Evolutionary conservation across 2,329 filamentous ascomycete genomes (phyloP), one percentile per base, ranked within the genome.

Genomic region (Xylariales sp.): DNA sequence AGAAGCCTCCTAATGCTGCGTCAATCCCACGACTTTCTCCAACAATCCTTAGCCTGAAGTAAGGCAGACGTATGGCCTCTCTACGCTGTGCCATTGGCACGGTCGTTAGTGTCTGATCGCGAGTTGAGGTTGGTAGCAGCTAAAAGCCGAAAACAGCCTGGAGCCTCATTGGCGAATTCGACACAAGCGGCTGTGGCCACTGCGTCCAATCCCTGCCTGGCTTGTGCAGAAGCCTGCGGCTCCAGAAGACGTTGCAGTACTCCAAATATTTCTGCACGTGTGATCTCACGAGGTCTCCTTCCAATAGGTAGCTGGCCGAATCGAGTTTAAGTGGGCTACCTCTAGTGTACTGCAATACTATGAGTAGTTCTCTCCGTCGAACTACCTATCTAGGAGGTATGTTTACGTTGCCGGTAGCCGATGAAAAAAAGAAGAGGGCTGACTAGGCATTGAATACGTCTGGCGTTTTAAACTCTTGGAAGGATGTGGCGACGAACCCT

Each of bases 91-190:
- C 48, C 49, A 60, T 56, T 55, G 67, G 60, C 49, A 48, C 54
- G 50, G 58, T 30, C 6, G 16, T n/a, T 52, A 45, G 14, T 41
- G 34, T 59, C 57, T 54, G 58, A 50, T 45, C 45, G 39, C 58
- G 63, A 61, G 23, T 39, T 59, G 62, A 66, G 55, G 69, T 70
- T 56, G 39, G 10, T 41, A 41, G 39, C 3, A 41, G 39, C 9
- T 14, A 12, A 45, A 53, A 58, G 60, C 46, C 56, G 59, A 56
- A 62, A 52, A 16, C 46, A 50, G 46, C 43, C 30, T 60, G 30
- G 18, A 45, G 52, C 56, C 46, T 58, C 48, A 71, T 69, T 71
- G 69, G 69, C 54, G 64, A 71, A 67, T 69, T 64, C 48, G 41
- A 59, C 45, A 53, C 45, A 61, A 41, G 55, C 62, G 39, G 45